phyloP scores from a whole-genome alignment of 768 basidiomycete species.

The Lactarius sanguifluus region DNA sequence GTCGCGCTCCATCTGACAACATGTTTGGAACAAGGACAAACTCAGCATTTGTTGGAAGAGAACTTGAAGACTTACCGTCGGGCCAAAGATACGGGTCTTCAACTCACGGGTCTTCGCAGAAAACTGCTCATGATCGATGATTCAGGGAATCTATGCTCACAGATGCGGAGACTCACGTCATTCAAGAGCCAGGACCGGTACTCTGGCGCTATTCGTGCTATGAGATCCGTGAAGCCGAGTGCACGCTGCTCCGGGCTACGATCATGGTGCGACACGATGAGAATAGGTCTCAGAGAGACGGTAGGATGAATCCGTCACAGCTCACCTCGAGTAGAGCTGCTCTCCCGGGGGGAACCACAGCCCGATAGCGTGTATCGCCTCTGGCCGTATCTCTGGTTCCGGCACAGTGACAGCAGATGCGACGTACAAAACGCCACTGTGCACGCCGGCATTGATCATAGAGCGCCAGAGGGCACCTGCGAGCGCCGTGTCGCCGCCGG shows the following conservation, averaged over 20 bases:
- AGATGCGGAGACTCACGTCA: not conserved
- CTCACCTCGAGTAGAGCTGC: constrained; percentile 10
- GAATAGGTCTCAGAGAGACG: not conserved
- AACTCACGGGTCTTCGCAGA: constrained; percentile 11
- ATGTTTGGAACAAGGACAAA: not conserved
- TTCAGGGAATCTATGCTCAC: not conserved
- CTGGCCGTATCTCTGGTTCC: constrained; percentile 1
- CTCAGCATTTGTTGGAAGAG: not conserved
- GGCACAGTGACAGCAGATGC: not conserved
- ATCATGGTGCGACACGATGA: not conserved
- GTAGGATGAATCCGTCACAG: not conserved
- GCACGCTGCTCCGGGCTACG: constrained; percentile 11
- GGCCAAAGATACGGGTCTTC: constrained; percentile 12
- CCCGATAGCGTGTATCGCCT: constrained; percentile 7
- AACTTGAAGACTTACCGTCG: not conserved
- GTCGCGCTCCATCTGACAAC: constrained; percentile 7
- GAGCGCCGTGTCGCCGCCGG: constrained; percentile 5
- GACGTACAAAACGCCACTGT: constrained; percentile 11
- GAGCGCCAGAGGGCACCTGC: constrained; percentile 5
- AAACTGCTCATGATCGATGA: not conserved
- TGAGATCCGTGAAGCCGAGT: constrained; percentile 5
- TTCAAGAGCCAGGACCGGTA: constrained; percentile 11
- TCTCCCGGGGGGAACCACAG: constrained; percentile 15
- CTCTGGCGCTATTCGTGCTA: constrained; percentile 1
- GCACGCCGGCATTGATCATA: constrained; percentile 6